Conservation (phyloP, 2,329 filamentous ascomycete genomes). For the Immersiporthe knoxdaviesiana region DNA sequence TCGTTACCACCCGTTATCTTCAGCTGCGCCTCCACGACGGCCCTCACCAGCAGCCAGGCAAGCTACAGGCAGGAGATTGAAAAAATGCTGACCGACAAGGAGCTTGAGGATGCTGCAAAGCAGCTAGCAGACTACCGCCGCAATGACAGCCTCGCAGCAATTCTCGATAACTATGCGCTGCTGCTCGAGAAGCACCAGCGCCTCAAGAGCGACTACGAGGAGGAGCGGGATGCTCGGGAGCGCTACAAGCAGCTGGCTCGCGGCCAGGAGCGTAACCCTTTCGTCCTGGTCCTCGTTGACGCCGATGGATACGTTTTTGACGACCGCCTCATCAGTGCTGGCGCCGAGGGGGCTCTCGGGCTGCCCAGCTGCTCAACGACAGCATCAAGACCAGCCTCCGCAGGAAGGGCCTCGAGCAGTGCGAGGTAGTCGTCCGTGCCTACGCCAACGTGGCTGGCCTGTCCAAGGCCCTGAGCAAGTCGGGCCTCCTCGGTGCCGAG, state of each 20-base stretch:
- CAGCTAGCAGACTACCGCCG: slow-evolving; percentile 40
- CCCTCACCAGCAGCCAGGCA: background rate
- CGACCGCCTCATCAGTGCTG: slow-evolving; percentile 50
- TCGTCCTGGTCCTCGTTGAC: slow-evolving; percentile 64
- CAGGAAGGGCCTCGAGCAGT: slow-evolving; percentile 52
- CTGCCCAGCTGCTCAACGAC: slow-evolving; percentile 57
- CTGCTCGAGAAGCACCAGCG: slow-evolving; percentile 58
- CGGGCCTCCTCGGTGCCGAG: slow-evolving; percentile 55
- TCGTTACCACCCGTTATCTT: background rate
- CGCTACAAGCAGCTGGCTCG: slow-evolving; percentile 58
- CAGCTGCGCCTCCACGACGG: background rate
- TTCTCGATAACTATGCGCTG: slow-evolving; percentile 35
- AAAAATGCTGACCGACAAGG: slow-evolving; percentile 36
- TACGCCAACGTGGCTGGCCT: slow-evolving; percentile 59
- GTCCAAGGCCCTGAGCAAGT: slow-evolving; percentile 53
- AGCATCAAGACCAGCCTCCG: slow-evolving; percentile 52
- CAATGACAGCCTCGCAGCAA: slow-evolving; percentile 33
- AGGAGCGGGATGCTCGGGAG: slow-evolving; percentile 56
- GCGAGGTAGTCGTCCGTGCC: slow-evolving; percentile 57
- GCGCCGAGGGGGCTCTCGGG: slow-evolving; percentile 59
- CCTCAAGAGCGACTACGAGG: slow-evolving; percentile 61
- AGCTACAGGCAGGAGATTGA: background rate
- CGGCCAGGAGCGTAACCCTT: slow-evolving; percentile 56
- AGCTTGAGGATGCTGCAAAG: slow-evolving; percentile 35
- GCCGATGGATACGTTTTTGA: slow-evolving; percentile 64